A percentile compares a stretch with the other conserved stretches of the same genome.
These are phyloP conservation scores for Hypomontagnella monticulosa DNA, from an alignment of 495 filamentous ascomycete genomes.

Conservation along the genomic window DNA sequence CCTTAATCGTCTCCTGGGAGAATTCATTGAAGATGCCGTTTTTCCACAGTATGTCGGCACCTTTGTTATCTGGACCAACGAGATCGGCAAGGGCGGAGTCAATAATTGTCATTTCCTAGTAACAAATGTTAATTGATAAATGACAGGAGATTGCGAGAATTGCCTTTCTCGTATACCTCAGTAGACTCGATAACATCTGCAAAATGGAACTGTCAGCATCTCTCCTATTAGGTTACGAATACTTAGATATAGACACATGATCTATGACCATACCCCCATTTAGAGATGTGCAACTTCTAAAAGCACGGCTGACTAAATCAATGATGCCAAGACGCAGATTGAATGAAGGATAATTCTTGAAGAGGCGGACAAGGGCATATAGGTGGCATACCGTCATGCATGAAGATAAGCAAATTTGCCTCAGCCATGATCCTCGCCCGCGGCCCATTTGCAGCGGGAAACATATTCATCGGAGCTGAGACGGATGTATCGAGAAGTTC, in stretches of 20 bases:
- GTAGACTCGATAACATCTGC: constrained; percentile 16
- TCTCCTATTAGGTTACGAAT: background rate
- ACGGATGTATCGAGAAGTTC: constrained; percentile 15
- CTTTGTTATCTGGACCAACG: background rate
- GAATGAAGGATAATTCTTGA: too few relatives aligned
- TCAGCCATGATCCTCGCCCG: constrained; percentile 13
- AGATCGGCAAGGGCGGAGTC: constrained; percentile 3
- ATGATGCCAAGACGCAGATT: too few relatives aligned
- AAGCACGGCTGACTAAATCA: too few relatives aligned
- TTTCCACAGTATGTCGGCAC: background rate
- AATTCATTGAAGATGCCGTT: constrained; percentile 16
- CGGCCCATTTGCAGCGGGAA: constrained; percentile 4
- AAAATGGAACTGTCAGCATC: background rate
- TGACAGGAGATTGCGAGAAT: background rate
- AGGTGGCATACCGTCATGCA: constrained; percentile 18
- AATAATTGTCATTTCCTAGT: constrained; percentile 1
- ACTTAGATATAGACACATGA: background rate
- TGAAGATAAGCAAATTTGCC: constrained; percentile 12
- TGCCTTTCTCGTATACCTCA: background rate
- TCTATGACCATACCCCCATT: too few relatives aligned
- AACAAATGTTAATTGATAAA: background rate
- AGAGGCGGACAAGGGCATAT: too few relatives aligned
- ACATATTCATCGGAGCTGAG: constrained; percentile 16
- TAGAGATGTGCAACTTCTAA: too few relatives aligned
- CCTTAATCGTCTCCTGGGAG: background rate